Percentiles rank a stretch among this genome's conserved stretches.
These are phyloP conservation scores for Elongisporangium anandrum DNA, from an alignment of 352 stramenopile genomes.

Conservation along the genomic window DNA sequence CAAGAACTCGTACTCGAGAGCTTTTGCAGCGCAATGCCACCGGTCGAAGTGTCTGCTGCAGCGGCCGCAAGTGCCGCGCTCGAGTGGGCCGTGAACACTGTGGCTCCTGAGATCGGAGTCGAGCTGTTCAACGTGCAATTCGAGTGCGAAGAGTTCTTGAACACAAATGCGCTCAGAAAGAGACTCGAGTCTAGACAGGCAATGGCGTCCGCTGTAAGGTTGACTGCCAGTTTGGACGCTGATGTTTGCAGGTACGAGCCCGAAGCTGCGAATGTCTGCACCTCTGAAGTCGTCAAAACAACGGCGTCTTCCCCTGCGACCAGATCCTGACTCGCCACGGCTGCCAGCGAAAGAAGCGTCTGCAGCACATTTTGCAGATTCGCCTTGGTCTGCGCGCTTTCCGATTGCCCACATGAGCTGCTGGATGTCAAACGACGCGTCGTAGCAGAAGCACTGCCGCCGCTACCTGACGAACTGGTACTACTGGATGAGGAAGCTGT, in stretches of 20 bases:
- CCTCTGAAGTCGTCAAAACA: constrained; percentile 18
- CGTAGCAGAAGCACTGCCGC: not conserved
- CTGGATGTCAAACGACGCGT: not conserved
- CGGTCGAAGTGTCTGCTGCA: constrained; percentile 6
- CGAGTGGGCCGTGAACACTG: constrained; percentile 42
- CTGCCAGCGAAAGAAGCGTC: constrained; percentile 46
- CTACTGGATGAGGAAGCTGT: not conserved
- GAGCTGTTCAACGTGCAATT: constrained; percentile 34
- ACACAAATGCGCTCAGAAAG: constrained; percentile 45
- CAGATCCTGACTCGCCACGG: constrained; percentile 45
- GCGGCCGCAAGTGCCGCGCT: constrained; percentile 20
- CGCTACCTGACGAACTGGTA: not conserved
- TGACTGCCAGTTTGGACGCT: constrained; percentile 20
- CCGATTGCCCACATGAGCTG: constrained; percentile 2
- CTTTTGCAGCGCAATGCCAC: constrained; percentile 20
- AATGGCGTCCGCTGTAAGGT: constrained; percentile 34
- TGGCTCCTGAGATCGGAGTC: constrained; percentile 33
- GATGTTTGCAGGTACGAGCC: constrained; percentile 15
- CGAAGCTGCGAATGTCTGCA: constrained; percentile 31
- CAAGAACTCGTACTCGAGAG: constrained; percentile 34
- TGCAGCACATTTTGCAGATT: constrained; percentile 31
- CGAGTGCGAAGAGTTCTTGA: constrained; percentile 32
- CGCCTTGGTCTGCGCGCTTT: constrained; percentile 11
- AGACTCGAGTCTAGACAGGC: constrained; percentile 41
- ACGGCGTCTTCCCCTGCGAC: constrained; percentile 32